phyloP scores from a whole-genome alignment of 2,329 filamentous ascomycete species.

The Cephalotrichum gorgonifer region DNA sequence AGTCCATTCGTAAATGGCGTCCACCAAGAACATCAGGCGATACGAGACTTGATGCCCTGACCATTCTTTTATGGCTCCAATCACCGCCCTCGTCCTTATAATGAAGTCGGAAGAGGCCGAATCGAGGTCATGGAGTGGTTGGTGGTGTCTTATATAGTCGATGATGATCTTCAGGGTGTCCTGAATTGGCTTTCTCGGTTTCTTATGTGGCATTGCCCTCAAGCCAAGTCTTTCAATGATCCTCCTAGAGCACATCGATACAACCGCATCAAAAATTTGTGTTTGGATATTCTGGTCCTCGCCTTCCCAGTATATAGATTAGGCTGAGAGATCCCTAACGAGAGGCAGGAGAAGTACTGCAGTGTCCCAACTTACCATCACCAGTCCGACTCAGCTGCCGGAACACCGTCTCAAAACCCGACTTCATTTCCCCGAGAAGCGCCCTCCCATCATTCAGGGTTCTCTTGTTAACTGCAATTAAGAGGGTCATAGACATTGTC shows the following conservation, averaged over 20 bases:
- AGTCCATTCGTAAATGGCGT: background rate
- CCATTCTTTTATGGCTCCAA: background rate
- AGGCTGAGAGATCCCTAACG: no score
- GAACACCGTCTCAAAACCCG: background rate
- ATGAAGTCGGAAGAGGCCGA: no score
- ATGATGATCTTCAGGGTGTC: background rate
- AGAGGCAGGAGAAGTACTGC: no score
- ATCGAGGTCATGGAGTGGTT: background rate
- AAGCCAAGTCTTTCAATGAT: no score
- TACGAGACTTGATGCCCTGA: background rate
- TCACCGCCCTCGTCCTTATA: background rate
- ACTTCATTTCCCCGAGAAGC: background rate
- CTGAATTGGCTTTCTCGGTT: background rate
- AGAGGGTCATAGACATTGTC: background rate
- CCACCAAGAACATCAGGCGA: background rate
- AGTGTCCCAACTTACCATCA: background rate
- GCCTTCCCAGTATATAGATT: background rate
- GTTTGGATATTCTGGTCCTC: background rate
- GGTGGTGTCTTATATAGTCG: background rate
- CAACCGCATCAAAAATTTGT: conserved; percentile 15
- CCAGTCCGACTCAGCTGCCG: background rate
- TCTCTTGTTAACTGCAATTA: background rate
- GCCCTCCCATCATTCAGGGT: background rate
- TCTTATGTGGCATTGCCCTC: no score
- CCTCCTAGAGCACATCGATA: conserved; percentile 19